These are phyloP conservation scores for Phaeosphaeria sp. DNA, from an alignment of 2,329 filamentous ascomycete genomes.

Conservation along the genomic window DNA sequence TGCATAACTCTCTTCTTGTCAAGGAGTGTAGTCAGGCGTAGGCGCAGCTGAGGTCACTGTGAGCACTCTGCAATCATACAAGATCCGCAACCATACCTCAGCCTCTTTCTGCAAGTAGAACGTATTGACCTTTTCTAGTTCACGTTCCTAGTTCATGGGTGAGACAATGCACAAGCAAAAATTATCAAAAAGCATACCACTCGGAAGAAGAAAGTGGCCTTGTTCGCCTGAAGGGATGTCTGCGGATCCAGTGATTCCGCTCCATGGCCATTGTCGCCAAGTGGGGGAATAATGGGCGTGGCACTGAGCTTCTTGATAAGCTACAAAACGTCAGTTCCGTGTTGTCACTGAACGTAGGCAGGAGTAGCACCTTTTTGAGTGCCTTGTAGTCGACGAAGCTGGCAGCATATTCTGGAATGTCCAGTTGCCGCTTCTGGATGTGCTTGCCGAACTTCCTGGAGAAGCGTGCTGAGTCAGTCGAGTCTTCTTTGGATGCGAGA, in stretches of 20 bases:
- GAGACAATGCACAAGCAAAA: constrained; percentile 5
- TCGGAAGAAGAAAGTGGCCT: constrained; percentile 98
- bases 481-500: constrained; percentile 45
- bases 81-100: constrained; percentile 69
- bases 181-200: constrained; percentile 66
- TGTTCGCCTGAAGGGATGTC: constrained; percentile 90
- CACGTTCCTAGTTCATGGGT: constrained; percentile 73
- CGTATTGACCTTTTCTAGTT: constrained; percentile 97
- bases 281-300: constrained; percentile 81
- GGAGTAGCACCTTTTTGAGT: constrained; percentile 82
- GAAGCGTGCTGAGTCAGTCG: constrained; percentile 47
- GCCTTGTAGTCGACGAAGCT: constrained; percentile 99
- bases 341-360: constrained; percentile 1
- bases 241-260: constrained; percentile 73
- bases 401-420: constrained; percentile 98
- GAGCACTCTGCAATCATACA: constrained; percentile 17
- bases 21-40: constrained; percentile 87
- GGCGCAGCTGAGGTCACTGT: constrained; percentile 74
- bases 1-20: constrained; percentile 95
- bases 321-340: constrained; percentile 57
- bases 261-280: constrained; percentile 64
- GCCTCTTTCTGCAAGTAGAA: constrained; percentile 98
- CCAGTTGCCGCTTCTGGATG: constrained; percentile 98
- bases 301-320: constrained; percentile 98
- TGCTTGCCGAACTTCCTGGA: constrained; percentile 99